Evolutionary conservation across 2,329 filamentous ascomycete genomes (phyloP), one percentile per base, ranked within the genome.

Genomic region (Pleomassaria siparia): DNA sequence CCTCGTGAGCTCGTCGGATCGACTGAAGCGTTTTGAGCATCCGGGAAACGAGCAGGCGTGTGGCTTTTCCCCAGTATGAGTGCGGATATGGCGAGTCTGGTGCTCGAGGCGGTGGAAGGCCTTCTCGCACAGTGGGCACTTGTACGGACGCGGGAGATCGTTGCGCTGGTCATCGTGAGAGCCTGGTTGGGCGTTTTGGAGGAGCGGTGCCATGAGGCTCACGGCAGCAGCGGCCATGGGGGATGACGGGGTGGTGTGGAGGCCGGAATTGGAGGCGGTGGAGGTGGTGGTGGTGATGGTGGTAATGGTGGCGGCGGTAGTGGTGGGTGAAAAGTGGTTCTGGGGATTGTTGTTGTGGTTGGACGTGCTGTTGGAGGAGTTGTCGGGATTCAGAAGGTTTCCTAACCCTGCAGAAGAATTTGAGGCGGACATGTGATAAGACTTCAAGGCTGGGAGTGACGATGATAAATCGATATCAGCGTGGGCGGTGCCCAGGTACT

Each of bases 31-130:
- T 77, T 97, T 97, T 62, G 89, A 92, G 83, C 92, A 97, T 62
- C 91, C 91, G 3, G 90, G 91, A 66, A 92, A 96, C 71, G 89
- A 86, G 82, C 92, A 99, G 53, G 89, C 91, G 67, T 97, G 94
- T 40, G 92, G 92, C 80, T 97, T 99, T 79, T 99, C 92, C 64
- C 92, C 94, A 0, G 92, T 99, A 74, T 99, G 92, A 6, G 94
- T 97, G 64, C 92, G 86, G 68, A 97, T 97, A 74, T 99, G 92
- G 63, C 85, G 75, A 50, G 83, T 87, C 80, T 96, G 92, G 72
- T 97, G 92, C 78, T 97, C 92, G 33, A 99, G 81, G 54, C 94
- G 90, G 79, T 97, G 94, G 76, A 99, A 99, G 51, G 94, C 92
- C 81, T 96, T 95, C 66, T 96, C 92, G 78, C 94, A 99, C 54